Percentiles rank a stretch among this genome's conserved stretches.
Evolutionary conservation across 1,284 basidiomycete genomes (phyloP).

Genomic region (Leccinum holopus): DNA sequence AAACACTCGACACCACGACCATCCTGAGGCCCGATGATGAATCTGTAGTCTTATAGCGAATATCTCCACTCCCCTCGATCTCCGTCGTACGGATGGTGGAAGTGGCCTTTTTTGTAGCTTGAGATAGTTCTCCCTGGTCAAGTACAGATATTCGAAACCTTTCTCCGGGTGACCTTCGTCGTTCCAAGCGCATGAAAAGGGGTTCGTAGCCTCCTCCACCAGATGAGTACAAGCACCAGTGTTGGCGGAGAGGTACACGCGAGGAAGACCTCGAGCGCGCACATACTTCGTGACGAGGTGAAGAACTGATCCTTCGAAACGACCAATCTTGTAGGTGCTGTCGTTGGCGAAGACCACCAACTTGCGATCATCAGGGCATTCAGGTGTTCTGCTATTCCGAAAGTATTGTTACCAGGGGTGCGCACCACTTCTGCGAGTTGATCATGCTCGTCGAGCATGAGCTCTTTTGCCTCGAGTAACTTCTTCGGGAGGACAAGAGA

Average conservation of each 20-base stretch:
- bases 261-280: slow-evolving; percentile 82
- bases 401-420: slow-evolving; percentile 90
- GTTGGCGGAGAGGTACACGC: slow-evolving; percentile 98
- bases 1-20: too few species aligned
- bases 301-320: slow-evolving; percentile 99
- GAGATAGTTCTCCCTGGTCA: too few species aligned
- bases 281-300: slow-evolving; percentile 94
- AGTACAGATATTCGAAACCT: slow-evolving; percentile 14
- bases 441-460: slow-evolving; percentile 93
- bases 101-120: too few species aligned
- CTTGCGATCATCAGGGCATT: slow-evolving; percentile 87
- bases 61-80: too few species aligned
- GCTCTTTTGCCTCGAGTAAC: slow-evolving; percentile 68
- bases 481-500: slow-evolving; percentile 61
- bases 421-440: slow-evolving; percentile 88
- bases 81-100: too few species aligned
- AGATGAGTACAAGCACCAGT: slow-evolving; percentile 97
- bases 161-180: slow-evolving; percentile 84
- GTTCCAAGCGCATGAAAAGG: slow-evolving; percentile 94
- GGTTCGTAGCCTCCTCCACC: slow-evolving; percentile 86
- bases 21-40: too few species aligned
- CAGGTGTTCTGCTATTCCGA: slow-evolving; percentile 87
- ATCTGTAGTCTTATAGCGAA: too few species aligned
- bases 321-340: slow-evolving; percentile 98
- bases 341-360: slow-evolving; percentile 96